These are phyloP conservation scores for Phialemoniopsis sp. DNA, from an alignment of 2,329 filamentous ascomycete species.

Conservation along the genomic window DNA sequence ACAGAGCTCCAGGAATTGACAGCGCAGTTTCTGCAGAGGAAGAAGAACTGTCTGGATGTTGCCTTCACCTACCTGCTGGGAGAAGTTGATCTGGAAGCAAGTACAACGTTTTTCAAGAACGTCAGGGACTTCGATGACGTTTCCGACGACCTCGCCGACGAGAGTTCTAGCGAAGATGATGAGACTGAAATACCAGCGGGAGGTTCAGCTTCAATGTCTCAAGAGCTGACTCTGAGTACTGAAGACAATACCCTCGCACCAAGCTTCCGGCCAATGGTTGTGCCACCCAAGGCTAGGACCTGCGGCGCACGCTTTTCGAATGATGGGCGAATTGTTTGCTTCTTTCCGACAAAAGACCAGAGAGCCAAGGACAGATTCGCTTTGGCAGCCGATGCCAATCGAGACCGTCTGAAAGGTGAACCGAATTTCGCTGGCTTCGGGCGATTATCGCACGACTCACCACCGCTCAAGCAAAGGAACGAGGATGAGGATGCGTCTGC, in stretches of 20 bases:
- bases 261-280: constrained; percentile 42
- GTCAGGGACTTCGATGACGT: constrained; percentile 60
- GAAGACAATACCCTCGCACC: constrained; percentile 51
- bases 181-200: constrained; percentile 53
- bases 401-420: constrained; percentile 46
- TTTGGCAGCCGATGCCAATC: constrained; percentile 37
- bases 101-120: constrained; percentile 58
- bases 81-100: constrained; percentile 56
- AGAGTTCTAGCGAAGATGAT: constrained; percentile 71
- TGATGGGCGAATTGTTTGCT: constrained; percentile 61
- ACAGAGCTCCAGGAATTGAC: constrained; percentile 54
- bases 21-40: constrained; percentile 48
- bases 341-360: constrained; percentile 66
- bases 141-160: constrained; percentile 56
- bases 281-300: constrained; percentile 50
- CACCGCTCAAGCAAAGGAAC: constrained; percentile 38
- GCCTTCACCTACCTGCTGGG: constrained; percentile 61
- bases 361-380: constrained; percentile 48
- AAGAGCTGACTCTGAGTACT: constrained; percentile 51
- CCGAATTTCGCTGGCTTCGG: constrained; percentile 56
- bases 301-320: constrained; percentile 60
- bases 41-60: constrained; percentile 59
- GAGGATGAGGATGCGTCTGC: constrained; percentile 45
- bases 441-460: constrained; percentile 46
- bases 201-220: constrained; percentile 56